Percentiles rank a stretch among this genome's conserved stretches.
phyloP scores from a whole-genome alignment of 352 stramenopile species.

The Phytophthora quininea region DNA sequence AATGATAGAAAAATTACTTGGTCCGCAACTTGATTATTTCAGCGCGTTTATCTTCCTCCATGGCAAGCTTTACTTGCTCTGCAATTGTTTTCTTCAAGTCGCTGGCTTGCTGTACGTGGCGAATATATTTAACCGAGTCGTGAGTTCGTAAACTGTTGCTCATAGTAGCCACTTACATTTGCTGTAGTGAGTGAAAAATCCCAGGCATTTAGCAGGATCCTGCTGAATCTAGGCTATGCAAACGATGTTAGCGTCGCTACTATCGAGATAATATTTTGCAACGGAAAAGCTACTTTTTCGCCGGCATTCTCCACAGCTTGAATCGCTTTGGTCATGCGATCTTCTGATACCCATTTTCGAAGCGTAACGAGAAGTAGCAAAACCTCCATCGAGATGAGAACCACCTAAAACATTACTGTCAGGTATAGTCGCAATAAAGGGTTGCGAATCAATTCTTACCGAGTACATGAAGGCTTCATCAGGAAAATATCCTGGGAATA shows the following conservation, averaged over 20 bases:
- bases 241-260: conserved; percentile 1
- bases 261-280: not conserved
- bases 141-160: not conserved
- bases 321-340: conserved; percentile 62
- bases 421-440: not conserved
- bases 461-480: conserved; percentile 63
- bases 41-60: conserved; percentile 61
- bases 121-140: not conserved
- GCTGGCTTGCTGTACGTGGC: conserved; percentile 47
- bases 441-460: conserved; percentile 24
- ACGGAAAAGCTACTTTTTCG: conserved; percentile 37
- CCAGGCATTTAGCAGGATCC: conserved; percentile 76
- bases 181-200: conserved; percentile 56
- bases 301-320: conserved; percentile 52
- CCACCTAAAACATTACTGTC: conserved; percentile 28
- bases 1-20: conserved; percentile 30
- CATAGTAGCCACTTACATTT: conserved; percentile 35
- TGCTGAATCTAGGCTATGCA: conserved; percentile 57
- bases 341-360: conserved; percentile 76
- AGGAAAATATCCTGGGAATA: conserved; percentile 62
- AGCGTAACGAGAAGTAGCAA: conserved; percentile 66
- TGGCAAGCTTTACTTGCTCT: conserved; percentile 62
- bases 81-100: conserved; percentile 63
- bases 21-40: conserved; percentile 58
- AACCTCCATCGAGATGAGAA: conserved; percentile 52